Percentiles rank a stretch among this genome's conserved stretches.
Evolutionary conservation across 495 filamentous ascomycete species (phyloP).

Genomic region (Staphylotrichum tortipilum): DNA sequence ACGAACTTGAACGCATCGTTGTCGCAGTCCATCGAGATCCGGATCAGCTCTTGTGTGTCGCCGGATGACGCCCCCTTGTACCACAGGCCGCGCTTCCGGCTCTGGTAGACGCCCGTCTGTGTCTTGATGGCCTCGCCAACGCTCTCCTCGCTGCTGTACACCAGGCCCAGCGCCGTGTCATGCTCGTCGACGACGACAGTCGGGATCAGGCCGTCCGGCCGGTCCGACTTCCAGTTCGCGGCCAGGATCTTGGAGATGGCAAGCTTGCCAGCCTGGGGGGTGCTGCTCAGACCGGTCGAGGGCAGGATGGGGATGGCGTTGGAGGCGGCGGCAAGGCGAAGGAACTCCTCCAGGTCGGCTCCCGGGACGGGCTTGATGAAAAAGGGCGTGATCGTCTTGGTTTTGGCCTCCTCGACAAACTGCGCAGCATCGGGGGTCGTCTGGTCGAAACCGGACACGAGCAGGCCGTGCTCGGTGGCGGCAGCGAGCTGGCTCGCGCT

Average conservation of each 20-base stretch:
- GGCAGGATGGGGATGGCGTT: constrained; percentile 74
- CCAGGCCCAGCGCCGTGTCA: constrained; percentile 76
- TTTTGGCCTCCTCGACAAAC: constrained; percentile 39
- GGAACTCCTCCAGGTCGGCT: constrained; percentile 42
- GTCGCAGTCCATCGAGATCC: constrained; percentile 83
- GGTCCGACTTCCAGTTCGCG: constrained; percentile 63
- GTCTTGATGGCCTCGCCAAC: constrained; percentile 77
- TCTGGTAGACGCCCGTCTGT: constrained; percentile 90
- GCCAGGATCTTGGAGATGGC: constrained; percentile 62
- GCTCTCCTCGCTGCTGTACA: constrained; percentile 89
- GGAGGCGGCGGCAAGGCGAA: constrained; percentile 43
- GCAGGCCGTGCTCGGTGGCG: constrained; percentile 32
- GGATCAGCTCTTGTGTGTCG: constrained; percentile 80
- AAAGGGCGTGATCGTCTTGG: constrained; percentile 36
- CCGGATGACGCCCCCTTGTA: constrained; percentile 93
- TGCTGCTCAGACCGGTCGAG: constrained; percentile 58
- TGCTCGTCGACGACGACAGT: constrained; percentile 85
- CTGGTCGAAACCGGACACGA: constrained; percentile 40
- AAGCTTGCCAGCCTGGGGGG: constrained; percentile 48
- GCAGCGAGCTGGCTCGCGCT: constrained; percentile 20
- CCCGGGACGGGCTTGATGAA: constrained; percentile 37
- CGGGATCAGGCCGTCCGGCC: constrained; percentile 73
- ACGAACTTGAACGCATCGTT: constrained; percentile 83
- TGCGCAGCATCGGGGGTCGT: constrained; percentile 28
- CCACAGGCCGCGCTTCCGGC: constrained; percentile 89